These are phyloP conservation scores for Kokia cookei DNA, from an alignment of 441 rosid genomes.

Conservation along the genomic window DNA sequence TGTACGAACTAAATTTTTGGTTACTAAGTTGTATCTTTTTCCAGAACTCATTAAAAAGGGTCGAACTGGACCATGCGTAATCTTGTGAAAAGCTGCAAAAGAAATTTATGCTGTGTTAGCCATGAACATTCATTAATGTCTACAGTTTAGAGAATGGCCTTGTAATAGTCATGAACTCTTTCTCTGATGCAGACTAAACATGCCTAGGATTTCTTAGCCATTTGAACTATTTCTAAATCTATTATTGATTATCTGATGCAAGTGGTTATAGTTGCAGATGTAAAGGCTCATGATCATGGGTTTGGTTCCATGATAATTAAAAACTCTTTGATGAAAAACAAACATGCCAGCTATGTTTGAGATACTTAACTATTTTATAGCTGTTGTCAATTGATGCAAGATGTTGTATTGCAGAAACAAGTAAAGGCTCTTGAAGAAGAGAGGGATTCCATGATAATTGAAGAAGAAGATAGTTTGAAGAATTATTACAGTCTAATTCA, in stretches of 20 bases:
- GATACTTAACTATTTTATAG: background rate
- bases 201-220: background rate
- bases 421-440: constrained; percentile 72
- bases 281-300: constrained; percentile 56
- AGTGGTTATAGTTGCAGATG: constrained; percentile 37
- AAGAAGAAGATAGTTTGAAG: constrained; percentile 90
- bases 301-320: constrained; percentile 54
- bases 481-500: constrained; percentile 73
- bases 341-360: background rate
- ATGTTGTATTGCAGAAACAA: constrained; percentile 62
- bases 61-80: background rate
- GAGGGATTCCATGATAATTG: constrained; percentile 82
- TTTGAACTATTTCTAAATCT: background rate
- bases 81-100: background rate
- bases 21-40: background rate
- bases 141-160: background rate
- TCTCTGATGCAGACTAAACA: background rate
- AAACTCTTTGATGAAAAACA: background rate
- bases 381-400: constrained; percentile 1
- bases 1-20: background rate
- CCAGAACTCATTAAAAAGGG: background rate
- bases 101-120: background rate
- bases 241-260: constrained; percentile 6
- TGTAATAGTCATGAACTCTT: background rate
- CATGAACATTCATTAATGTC: background rate